A percentile compares a stretch with the other conserved stretches of the same genome.
Conservation (phyloP, 164 flowering plant species). For the Dillenia turbinata region DNA sequence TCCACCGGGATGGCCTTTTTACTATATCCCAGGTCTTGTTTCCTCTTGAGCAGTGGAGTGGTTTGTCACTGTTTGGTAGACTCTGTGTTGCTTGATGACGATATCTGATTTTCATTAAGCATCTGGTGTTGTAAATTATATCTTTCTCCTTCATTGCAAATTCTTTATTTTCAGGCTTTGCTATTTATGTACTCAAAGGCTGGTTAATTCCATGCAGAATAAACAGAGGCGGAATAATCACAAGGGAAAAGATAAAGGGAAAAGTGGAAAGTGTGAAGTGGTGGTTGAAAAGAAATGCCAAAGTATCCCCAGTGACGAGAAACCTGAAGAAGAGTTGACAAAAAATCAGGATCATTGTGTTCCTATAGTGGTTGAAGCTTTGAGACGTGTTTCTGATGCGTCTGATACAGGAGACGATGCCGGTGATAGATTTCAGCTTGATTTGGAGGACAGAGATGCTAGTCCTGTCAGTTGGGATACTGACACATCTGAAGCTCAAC, state of each 20-base stretch:
- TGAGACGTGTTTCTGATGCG: constrained; percentile 70
- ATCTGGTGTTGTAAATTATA: too few species aligned
- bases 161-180: too few species aligned
- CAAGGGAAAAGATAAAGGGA: constrained; percentile 77
- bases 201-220: constrained; percentile 26
- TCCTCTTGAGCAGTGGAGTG: too few species aligned
- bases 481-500: constrained; percentile 70
- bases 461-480: constrained; percentile 87
- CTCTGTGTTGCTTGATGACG: too few species aligned
- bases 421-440: constrained; percentile 52
- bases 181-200: too few species aligned
- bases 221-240: constrained; percentile 81
- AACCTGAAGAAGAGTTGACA: constrained; percentile 20
- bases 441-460: constrained; percentile 78
- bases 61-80: too few species aligned
- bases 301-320: constrained; percentile 27
- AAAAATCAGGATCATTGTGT: constrained; percentile 30
- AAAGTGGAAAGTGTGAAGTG: constrained; percentile 45
- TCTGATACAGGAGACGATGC: constrained; percentile 64
- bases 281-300: constrained; percentile 27
- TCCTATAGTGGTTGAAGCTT: constrained; percentile 45
- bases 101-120: too few species aligned
- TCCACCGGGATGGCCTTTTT: too few species aligned
- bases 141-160: too few species aligned
- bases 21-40: too few species aligned